Conservation (phyloP, 768 basidiomycete species). For the Fistulinella prunicolor region DNA sequence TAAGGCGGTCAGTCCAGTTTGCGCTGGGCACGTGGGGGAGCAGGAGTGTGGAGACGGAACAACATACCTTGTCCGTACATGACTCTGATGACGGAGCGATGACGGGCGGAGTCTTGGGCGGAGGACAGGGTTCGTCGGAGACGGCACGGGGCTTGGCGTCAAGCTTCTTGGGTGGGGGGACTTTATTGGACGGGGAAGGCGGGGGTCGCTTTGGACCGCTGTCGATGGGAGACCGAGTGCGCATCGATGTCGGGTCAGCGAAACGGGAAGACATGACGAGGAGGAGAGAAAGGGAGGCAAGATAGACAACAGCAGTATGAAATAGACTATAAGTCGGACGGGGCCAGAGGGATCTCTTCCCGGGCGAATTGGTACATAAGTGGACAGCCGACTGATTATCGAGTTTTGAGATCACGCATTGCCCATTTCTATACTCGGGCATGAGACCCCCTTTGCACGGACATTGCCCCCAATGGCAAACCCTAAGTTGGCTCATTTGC, state of each 20-base stretch:
- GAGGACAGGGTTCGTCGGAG: conserved; percentile 25
- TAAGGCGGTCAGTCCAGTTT: conserved; percentile 9
- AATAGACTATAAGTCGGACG: conserved; percentile 30
- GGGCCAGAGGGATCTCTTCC: conserved; percentile 20
- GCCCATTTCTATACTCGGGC: conserved; percentile 22
- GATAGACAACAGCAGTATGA: conserved; percentile 10
- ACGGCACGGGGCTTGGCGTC: conserved; percentile 31
- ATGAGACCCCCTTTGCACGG: background rate
- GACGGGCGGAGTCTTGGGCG: conserved; percentile 8
- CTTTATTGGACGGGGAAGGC: conserved; percentile 34
- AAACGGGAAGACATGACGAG: conserved; percentile 28
- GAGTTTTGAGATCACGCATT: conserved; percentile 27
- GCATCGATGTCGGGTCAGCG: conserved; percentile 27
- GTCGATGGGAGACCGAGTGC: conserved; percentile 31
- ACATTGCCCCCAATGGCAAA: conserved; percentile 19
- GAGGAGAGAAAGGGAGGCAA: conserved; percentile 2
- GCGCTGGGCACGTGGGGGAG: background rate
- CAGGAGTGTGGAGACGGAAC: conserved; percentile 1
- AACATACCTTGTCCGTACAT: conserved; percentile 30
- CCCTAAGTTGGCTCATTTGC: conserved; percentile 24
- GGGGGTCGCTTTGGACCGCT: conserved; percentile 29
- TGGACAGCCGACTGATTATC: conserved; percentile 32
- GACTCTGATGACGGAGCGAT: conserved; percentile 13
- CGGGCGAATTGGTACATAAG: conserved; percentile 27
- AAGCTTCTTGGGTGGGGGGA: conserved; percentile 29